A percentile compares a stretch with the other conserved stretches of the same genome.
These are phyloP conservation scores for Coccomyxa sp. DNA, from an alignment of 139 green algal genomes.

Conservation along the genomic window DNA sequence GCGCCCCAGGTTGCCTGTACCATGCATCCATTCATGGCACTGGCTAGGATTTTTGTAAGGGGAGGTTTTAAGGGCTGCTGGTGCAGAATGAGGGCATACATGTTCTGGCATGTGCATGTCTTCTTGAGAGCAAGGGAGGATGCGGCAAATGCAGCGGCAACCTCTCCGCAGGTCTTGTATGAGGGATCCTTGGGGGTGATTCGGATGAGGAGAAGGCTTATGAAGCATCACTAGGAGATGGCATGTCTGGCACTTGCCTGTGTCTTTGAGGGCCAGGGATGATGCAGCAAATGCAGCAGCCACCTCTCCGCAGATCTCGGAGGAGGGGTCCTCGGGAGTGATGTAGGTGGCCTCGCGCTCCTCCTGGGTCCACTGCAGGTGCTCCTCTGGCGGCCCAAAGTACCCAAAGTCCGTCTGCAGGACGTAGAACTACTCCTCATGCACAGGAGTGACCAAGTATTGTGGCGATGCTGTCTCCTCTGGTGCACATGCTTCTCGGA, in stretches of 20 bases:
- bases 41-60: no score
- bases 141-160: not conserved
- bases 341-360: not conserved
- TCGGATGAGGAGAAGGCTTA: no score
- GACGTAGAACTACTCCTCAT: not conserved
- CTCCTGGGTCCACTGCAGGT: not conserved
- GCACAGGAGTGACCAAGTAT: no score
- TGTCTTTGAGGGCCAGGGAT: not conserved
- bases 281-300: slow-evolving; percentile 4
- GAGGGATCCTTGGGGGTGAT: no score
- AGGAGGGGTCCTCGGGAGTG: not conserved
- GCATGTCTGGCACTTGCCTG: no score
- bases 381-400: slow-evolving; percentile 10
- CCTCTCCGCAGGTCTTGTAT: not conserved
- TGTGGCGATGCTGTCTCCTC: no score
- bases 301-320: slow-evolving; percentile 4
- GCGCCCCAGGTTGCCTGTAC: no score
- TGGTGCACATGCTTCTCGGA: no score
- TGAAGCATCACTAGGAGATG: not conserved
- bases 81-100: no score
- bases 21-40: no score
- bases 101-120: no score
- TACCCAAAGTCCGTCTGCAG: slow-evolving; percentile 6
- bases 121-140: not conserved
- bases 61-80: no score